Evolutionary conservation across 2,329 filamentous ascomycete genomes (phyloP).

Genomic region (Calonectria pauciramosa): DNA sequence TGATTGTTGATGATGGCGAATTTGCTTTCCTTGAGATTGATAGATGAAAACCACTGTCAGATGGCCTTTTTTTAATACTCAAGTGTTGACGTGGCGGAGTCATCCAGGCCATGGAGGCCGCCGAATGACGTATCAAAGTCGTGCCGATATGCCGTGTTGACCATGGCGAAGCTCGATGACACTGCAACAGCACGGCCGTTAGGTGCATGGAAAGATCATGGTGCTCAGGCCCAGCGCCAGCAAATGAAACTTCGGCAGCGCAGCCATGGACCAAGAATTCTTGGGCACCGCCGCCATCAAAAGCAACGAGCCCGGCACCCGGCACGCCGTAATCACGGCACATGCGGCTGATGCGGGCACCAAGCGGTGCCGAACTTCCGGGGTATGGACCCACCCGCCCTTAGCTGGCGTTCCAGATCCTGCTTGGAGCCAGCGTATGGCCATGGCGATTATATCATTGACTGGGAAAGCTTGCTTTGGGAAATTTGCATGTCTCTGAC

Average conservation of each 20-base stretch:
- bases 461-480: not conserved
- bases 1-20: not conserved
- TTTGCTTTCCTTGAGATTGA: not conserved
- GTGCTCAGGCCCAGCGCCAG: not conserved
- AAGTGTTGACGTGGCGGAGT: not conserved
- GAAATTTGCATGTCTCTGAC: not conserved
- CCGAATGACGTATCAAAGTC: not conserved
- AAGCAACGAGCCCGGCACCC: conserved; percentile 2
- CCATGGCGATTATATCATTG: not conserved
- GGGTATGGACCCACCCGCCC: not conserved
- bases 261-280: not conserved
- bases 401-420: not conserved
- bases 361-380: not conserved
- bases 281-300: not conserved
- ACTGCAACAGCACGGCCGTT: not conserved
- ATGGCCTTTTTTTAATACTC: not conserved
- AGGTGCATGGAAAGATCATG: not conserved
- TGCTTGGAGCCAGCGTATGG: not conserved
- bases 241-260: not conserved
- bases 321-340: conserved; percentile 12
- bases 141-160: not conserved
- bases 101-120: not conserved
- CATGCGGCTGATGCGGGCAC: not conserved
- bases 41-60: not conserved
- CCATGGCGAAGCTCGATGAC: not conserved